Base-by-base conservation (phyloP, 2,329 filamentous ascomycete species). In the Aspergillus fructus region DNA sequence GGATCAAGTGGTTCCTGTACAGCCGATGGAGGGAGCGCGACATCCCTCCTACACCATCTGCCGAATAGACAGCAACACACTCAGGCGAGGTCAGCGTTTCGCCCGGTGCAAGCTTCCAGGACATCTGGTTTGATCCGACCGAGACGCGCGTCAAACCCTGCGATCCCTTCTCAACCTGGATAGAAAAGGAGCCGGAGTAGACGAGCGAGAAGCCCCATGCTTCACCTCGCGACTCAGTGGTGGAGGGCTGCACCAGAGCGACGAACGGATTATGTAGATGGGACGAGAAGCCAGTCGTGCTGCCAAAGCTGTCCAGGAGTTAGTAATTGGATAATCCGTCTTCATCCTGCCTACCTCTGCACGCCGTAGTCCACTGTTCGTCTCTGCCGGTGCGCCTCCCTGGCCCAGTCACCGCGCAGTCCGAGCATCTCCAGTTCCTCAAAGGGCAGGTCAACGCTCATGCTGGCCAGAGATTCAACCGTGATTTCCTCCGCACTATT, bases 261-360 rank as follows among this genome's bases (percentile, higher is more conserved):
- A 88, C 76, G 72, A 88, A 88, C 0, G 85, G 85, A 62, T 89
- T 89, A 66, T 87, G 83, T 1, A 85, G 74, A 62, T 87, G 84
- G 0, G 85, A 87, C 0, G 85, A 85, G 66, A 85, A 88, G 1
- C 86, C 86, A 3, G 79, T 80, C 0, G 77, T 81, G 62, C 85
- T 87, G 15, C 82, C 82, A 66, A 88, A 88, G 5, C 84, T 85
- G 9, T 30, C 4, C 8, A 0, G 8, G 3, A 11, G 9, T 30
- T 30, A 30, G 9, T 9, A 30, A 4, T 9, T 21, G 3, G 21
- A 3, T 21, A 21, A 21, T 21, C 3, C 0, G 21, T 21, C 21
- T 21, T 0, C 0, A 1, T 1, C 21, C 3, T 21, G 21, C 21
- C 64, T 66, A 82, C 82, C 82, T 78, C 64, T 84, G 82, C 0